Base-by-base conservation (phyloP, 768 basidiomycete genomes). In the Suillus subluteus region DNA sequence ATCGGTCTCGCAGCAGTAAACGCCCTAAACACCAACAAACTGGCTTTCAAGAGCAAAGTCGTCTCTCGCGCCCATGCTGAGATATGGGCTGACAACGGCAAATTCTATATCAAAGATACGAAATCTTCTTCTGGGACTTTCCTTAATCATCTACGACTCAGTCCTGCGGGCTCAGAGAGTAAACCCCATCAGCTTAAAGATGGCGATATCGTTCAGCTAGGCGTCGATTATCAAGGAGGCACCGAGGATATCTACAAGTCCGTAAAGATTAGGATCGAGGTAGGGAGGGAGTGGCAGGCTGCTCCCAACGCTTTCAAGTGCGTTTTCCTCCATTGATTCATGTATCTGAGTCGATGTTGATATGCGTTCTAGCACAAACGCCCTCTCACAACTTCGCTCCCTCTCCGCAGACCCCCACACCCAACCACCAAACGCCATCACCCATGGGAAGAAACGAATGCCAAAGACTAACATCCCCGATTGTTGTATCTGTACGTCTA, bases 181-280 rank as follows among this genome's bases (percentile, higher is more conserved):
- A 81, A 88, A 46, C 87, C 94, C 0, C 89, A 84, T 66, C 87
- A 86, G 66, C 83, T 98, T 72, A 94, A 92, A 79, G 97, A 99
- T 67, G 97, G 97, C 1, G 96, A 98, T 79, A 86, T 98, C 38
- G 79, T 99, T 23, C 97, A 98, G 79, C 88, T 98, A 1, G 97
- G 97, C 1, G 95, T 99, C 38, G 97, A 99, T 76, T 99, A 98
- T 78, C 97, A 98, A 77, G 97, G 97, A 8, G 97, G 97, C 0
- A 88, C 94, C 12, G 96, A 99, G 81, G 96, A 98, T 78, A 96
- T 98, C 62, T 99, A 98, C 79, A 92, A 98, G 80, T 94, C 92
- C 66, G 95, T 99, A 66, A 98, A 98, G 87, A 98, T 99, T 75
- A 86, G 94, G 70, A 83, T 98, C 63, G 97, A 99, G 79, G 79